phyloP scores from a whole-genome alignment of 2,329 filamentous ascomycete species.

The Botrytis byssoidea region DNA sequence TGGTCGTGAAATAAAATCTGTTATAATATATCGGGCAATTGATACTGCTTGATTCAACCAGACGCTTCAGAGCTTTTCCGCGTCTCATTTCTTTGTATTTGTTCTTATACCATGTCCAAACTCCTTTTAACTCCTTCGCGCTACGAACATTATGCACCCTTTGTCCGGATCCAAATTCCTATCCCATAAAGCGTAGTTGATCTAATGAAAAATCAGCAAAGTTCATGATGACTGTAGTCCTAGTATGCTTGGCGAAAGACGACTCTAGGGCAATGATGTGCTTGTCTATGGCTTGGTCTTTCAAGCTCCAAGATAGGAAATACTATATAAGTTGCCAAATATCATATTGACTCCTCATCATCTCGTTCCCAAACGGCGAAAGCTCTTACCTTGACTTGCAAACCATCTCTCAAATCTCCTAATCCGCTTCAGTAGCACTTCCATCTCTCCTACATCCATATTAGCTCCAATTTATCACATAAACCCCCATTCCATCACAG shows the following conservation, averaged over 20 bases:
- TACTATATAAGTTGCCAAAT: slow-evolving; percentile 85
- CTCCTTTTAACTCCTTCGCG: slow-evolving; percentile 9
- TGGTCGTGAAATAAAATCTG: neutral
- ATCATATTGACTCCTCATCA: slow-evolving; percentile 61
- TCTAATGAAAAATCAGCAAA: neutral
- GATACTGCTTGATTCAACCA: neutral
- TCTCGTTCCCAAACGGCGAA: neutral
- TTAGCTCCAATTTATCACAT: slow-evolving; percentile 24
- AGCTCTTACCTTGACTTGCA: slow-evolving; percentile 3
- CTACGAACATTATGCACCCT: neutral
- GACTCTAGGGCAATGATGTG: slow-evolving; percentile 82
- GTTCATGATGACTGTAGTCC: neutral
- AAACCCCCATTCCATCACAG: neutral
- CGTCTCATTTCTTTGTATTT: neutral
- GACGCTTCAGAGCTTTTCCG: neutral
- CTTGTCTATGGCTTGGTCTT: slow-evolving; percentile 55
- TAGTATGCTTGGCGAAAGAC: slow-evolving; percentile 13
- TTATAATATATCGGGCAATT: neutral
- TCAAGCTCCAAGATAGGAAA: slow-evolving; percentile 99
- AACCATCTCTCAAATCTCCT: neutral
- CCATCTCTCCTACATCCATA: slow-evolving; percentile 50
- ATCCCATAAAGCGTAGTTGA: slow-evolving; percentile 7
- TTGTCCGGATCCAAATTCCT: neutral
- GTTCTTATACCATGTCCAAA: neutral
- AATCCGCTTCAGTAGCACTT: slow-evolving; percentile 45